Percentiles rank a stretch among this genome's conserved stretches.
Conservation (phyloP, 345 rosid genomes). For the Trapa bicornis region DNA sequence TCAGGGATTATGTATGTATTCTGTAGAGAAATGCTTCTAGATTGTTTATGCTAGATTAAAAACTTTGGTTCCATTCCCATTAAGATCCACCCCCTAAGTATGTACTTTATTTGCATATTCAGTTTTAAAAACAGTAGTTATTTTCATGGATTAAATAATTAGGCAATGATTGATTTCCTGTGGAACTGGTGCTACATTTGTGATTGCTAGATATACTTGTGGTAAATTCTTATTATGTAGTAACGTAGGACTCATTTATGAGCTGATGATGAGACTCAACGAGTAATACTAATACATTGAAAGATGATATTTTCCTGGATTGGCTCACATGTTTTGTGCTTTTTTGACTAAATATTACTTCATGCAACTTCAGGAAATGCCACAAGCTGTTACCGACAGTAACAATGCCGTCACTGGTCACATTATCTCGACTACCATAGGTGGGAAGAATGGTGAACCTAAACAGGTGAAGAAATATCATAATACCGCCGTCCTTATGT, state of each 20-base stretch:
- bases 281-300: background rate
- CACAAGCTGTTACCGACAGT: conserved; percentile 44
- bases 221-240: background rate
- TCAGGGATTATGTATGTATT: background rate
- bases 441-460: conserved; percentile 83
- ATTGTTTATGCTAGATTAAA: background rate
- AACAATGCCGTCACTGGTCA: conserved; percentile 64
- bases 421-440: conserved; percentile 64
- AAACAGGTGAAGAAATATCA: conserved; percentile 33
- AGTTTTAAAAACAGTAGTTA: background rate
- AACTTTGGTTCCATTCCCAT: background rate
- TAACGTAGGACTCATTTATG: background rate
- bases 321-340: background rate
- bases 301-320: background rate
- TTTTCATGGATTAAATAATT: conserved; percentile 1
- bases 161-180: conserved; percentile 6
- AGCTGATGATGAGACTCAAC: background rate
- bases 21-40: background rate
- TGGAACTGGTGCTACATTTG: background rate
- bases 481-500: background rate
- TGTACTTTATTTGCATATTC: background rate
- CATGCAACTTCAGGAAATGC: conserved; percentile 39
- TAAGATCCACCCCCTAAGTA: background rate
- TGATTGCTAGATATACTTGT: background rate
- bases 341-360: background rate